These are phyloP conservation scores for Aspergillus amoenus DNA, from an alignment of 2,329 filamentous ascomycete species.

Conservation along the genomic window DNA sequence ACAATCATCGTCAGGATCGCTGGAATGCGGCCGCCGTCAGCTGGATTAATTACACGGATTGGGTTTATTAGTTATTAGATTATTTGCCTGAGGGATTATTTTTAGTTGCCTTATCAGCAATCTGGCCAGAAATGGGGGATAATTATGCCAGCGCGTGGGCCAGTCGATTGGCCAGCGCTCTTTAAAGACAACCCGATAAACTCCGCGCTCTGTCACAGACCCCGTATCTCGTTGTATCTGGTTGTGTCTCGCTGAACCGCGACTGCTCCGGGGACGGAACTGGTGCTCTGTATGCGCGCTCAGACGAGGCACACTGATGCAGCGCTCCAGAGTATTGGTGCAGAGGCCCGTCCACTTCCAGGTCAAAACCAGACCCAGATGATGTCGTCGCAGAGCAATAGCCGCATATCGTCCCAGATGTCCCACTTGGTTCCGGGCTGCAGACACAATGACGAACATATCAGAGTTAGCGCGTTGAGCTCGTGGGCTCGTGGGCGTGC, in stretches of 20 bases:
- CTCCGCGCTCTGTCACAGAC: no score
- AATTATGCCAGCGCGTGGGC: constrained; percentile 15
- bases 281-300: not conserved
- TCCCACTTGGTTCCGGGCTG: constrained; percentile 11
- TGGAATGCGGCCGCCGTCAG: constrained; percentile 12
- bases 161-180: constrained; percentile 18
- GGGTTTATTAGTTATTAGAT: constrained; percentile 3
- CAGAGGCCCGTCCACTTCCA: not conserved
- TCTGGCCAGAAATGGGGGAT: not conserved
- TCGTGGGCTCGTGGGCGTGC: constrained; percentile 12
- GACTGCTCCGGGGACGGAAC: not conserved
- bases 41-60: constrained; percentile 1
- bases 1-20: constrained; percentile 14
- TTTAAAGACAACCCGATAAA: constrained; percentile 9
- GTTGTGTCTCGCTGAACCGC: not conserved
- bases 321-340: not conserved
- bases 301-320: not conserved
- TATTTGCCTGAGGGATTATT: constrained; percentile 9
- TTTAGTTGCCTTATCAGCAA: constrained; percentile 4
- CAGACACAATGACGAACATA: constrained; percentile 11
- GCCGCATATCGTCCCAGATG: not conserved
- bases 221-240: no score
- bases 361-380: not conserved
- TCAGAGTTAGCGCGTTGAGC: constrained; percentile 14
- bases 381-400: constrained; percentile 1